Conservation (phyloP, 2,329 filamentous ascomycete genomes). For the Colletotrichum cereale region DNA sequence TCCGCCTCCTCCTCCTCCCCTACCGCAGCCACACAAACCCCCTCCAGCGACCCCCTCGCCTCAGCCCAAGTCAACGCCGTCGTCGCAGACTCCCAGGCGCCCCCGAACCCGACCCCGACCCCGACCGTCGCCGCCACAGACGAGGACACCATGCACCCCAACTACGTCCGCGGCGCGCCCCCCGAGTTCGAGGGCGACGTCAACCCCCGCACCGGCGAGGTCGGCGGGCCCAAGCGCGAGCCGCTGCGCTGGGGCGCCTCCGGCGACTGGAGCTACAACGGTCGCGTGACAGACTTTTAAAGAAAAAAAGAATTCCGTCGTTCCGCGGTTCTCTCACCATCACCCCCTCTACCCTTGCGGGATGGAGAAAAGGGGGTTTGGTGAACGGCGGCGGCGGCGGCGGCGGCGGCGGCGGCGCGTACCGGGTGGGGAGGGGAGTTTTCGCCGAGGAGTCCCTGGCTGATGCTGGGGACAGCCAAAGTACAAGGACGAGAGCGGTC, state of each 20-base stretch:
- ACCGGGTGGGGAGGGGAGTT: not conserved
- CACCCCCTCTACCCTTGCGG: not conserved
- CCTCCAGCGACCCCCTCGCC: constrained; percentile 39
- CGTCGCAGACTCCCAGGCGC: constrained; percentile 31
- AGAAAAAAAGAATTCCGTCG: too few species aligned
- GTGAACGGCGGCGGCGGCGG: too few species aligned
- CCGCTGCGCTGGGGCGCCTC: constrained; percentile 85
- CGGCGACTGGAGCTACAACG: constrained; percentile 93
- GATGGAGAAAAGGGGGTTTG: too few species aligned
- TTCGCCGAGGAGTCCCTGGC: not conserved
- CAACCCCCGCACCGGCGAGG: constrained; percentile 94
- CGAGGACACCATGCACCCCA: constrained; percentile 68
- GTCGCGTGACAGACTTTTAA: constrained; percentile 91
- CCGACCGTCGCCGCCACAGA: constrained; percentile 47
- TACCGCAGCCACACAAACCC: constrained; percentile 40
- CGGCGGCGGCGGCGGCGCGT: too few species aligned
- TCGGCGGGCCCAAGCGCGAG: constrained; percentile 97
- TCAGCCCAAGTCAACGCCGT: constrained; percentile 23
- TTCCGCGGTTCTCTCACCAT: too few species aligned
- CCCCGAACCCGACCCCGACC: constrained; percentile 35
- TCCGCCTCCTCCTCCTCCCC: constrained; percentile 43
- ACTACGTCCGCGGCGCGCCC: constrained; percentile 80
- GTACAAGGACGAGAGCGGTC: not conserved
- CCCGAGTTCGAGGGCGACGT: constrained; percentile 94
- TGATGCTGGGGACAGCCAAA: not conserved